phyloP scores from a whole-genome alignment of 1,284 basidiomycete genomes.

The Papiliotrema nemorosa region DNA sequence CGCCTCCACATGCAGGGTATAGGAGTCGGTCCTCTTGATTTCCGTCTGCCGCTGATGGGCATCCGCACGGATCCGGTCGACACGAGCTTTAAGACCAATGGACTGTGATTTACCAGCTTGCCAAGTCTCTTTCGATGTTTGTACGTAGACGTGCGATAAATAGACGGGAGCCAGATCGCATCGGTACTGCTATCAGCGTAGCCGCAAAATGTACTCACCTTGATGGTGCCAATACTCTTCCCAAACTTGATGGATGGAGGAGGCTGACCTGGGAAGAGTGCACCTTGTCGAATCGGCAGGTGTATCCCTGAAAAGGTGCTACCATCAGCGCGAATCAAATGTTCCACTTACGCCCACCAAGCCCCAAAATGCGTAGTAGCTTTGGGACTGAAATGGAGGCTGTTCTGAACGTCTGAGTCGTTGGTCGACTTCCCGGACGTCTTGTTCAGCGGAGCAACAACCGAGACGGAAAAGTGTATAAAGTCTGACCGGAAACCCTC shows the following conservation, averaged over 20 bases:
- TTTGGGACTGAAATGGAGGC: slow-evolving; percentile 81
- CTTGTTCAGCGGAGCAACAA: slow-evolving; percentile 60
- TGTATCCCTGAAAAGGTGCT: slow-evolving; percentile 68
- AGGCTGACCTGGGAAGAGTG: slow-evolving; percentile 68
- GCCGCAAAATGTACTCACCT: slow-evolving; percentile 44
- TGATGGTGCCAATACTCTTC: slow-evolving; percentile 83
- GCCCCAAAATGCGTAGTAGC: slow-evolving; percentile 86
- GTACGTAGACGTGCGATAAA: slow-evolving; percentile 82
- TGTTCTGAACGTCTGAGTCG: slow-evolving; percentile 57
- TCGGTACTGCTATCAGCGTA: slow-evolving; percentile 57
- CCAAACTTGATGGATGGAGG: slow-evolving; percentile 84
- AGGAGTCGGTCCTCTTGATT: slow-evolving; percentile 56
- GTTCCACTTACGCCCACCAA: slow-evolving; percentile 64
- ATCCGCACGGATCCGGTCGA: slow-evolving; percentile 80
- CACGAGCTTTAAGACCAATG: slow-evolving; percentile 76
- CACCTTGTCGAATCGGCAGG: slow-evolving; percentile 82
- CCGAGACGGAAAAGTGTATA: slow-evolving; percentile 86
- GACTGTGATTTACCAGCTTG: slow-evolving; percentile 64
- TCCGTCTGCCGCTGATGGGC: slow-evolving; percentile 89
- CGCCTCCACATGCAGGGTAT: no score
- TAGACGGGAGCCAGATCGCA: slow-evolving; percentile 74
- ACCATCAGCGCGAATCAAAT: not conserved
- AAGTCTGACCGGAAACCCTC: slow-evolving; percentile 89
- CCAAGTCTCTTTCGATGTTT: slow-evolving; percentile 73
- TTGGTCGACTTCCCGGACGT: slow-evolving; percentile 12